These are phyloP conservation scores for Metschnikowia continentalis DNA, from an alignment of 805 yeast species.

Conservation along the genomic window DNA sequence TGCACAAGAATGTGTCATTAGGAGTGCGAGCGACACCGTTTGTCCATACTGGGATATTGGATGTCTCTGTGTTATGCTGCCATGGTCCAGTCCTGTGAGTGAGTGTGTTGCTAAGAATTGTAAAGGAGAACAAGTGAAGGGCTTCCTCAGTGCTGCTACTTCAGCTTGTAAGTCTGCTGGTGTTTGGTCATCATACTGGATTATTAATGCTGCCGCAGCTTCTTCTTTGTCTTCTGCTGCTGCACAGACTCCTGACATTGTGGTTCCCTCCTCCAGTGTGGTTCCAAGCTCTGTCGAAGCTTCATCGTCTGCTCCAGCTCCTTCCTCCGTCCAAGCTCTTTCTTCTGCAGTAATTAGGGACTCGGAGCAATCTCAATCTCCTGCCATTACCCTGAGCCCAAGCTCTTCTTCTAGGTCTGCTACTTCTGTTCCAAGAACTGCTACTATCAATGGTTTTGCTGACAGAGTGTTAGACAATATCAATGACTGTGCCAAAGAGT, in stretches of 20 bases:
- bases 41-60: constrained; percentile 45
- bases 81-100: constrained; percentile 28
- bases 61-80: constrained; percentile 39
- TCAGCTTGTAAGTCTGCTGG: constrained; percentile 32
- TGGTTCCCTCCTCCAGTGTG: constrained; percentile 2
- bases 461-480: constrained; percentile 10
- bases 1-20: constrained; percentile 30
- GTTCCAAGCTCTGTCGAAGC: neutral
- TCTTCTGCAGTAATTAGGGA: neutral
- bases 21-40: constrained; percentile 30
- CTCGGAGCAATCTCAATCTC: constrained; percentile 3
- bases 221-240: constrained; percentile 23
- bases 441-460: constrained; percentile 13
- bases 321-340: constrained; percentile 2
- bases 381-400: constrained; percentile 6
- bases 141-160: constrained; percentile 26
- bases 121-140: constrained; percentile 25
- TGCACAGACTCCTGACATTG: constrained; percentile 3
- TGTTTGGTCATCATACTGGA: constrained; percentile 31
- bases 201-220: constrained; percentile 20
- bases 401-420: neutral
- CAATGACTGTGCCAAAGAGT: constrained; percentile 12
- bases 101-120: constrained; percentile 25
- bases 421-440: constrained; percentile 7
- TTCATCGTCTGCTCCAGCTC: neutral